Evolutionary conservation across 257 asterid genomes (phyloP), one percentile per base, ranked within the genome.

Genomic region (Catharanthus roseus): DNA sequence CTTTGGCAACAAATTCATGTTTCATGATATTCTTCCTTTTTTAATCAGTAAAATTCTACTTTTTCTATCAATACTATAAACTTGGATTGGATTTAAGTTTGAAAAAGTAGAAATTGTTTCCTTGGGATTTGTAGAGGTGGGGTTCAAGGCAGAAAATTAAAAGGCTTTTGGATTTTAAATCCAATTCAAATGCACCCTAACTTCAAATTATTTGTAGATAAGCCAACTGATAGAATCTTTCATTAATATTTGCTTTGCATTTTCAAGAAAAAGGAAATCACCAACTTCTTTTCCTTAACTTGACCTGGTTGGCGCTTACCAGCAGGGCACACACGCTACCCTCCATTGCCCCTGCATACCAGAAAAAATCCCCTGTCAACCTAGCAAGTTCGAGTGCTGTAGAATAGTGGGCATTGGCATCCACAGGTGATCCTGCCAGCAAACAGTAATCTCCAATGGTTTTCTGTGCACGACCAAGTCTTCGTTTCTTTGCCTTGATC

Each of bases 301-400:
- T 2, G 18, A 62, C 55, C 21, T 47, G 16, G 51, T 42, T 18
- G 6, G 55, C 44, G 83, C 95, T 88, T 79, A 93, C 99, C 95
- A 93, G 85, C 82, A 93, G 77, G 49, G 99, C 99, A 60, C 97
- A 93, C 63, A 93, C 96, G 28, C 96, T 89, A 74, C 99, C 99
- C 83, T 93, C 99, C 96, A 89, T 83, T 53, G 97, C 99, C 80
- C 99, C 99, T 41, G 99, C 99, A 82, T 85, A 82, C 99, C 99
- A 93, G 81, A 93, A 93, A 79, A 87, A 93, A 77, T 93, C 99
- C 61, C 96, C 95, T 61, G 97, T 93, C 80, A 87, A 77, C 80
- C 99, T 87, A 77, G 99, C 90, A 81, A 93, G 96, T 75, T 93
- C 99, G 78, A 91, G 58, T 28, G 99, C 87, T 70, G 95, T 91